Evolutionary conservation across 768 basidiomycete species (phyloP), one percentile per base, ranked within the genome.

Genomic region (Dacryopinax primogenitus): DNA sequence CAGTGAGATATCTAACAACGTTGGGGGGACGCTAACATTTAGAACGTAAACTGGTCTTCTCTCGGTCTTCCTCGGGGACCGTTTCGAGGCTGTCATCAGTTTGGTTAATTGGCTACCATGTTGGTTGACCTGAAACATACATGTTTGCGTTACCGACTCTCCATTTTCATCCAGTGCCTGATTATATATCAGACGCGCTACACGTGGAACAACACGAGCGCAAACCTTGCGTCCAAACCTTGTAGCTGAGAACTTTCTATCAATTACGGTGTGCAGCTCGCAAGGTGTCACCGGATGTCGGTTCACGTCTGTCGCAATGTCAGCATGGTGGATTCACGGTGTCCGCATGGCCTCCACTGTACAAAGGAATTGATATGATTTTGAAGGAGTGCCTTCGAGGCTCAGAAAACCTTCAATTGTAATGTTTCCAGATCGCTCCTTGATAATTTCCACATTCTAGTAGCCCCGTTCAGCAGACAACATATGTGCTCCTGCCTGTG

Each of bases 321-420:
- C 30, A 45, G 66, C 16, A 44, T 11, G n/a, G 62, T 15, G 1
- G 18, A 21, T 35, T n/a, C 21, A 2, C 9, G 4, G n/a, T 26
- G 13, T 11, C 51, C 51, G 32, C 16, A 32, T 63, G 39, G 12
- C 51, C 2, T n/a, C 35, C 45, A 23, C 74, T 85, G 70, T 72
- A 93, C 94, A 96, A 44, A 97, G 74, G 76, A 86, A 90, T 74
- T 98, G 94, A 73, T 87, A 83, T n/a, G 82, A 76, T 78, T 87
- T 92, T 23, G 89, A 86, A 67, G 79, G 75, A 26, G 86, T 82
- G 7, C 90, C 90, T 18, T 83, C 81, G 3, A 92, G 78, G 72
- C 90, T 89, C 65, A 96, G 84, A 72, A 98, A 97, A 0, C 95
- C 95, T 65, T 86, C 78, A 7, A 91, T 76, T 45, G 74, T 81